A percentile compares a stretch with the other conserved stretches of the same genome.
Evolutionary conservation across 306 rosid genomes (phyloP).

Genomic region (Medicago arabica): DNA sequence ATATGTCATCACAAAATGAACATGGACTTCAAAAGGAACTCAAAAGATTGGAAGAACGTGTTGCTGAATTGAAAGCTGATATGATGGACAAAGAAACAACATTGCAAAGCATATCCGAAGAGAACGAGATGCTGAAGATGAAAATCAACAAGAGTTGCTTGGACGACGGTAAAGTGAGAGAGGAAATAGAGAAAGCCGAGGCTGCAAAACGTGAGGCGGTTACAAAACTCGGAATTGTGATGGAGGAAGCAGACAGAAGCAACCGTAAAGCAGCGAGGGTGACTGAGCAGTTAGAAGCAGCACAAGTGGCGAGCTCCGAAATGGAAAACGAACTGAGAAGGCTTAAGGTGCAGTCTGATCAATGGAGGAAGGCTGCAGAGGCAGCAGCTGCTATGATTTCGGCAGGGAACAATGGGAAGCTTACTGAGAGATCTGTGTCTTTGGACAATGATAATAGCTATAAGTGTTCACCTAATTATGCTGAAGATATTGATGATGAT

Average conservation of each 20-base stretch:
- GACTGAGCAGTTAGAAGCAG: conserved; percentile 79
- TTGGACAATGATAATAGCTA: conserved; percentile 76
- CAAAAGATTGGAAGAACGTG: conserved; percentile 58
- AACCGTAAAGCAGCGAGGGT: conserved; percentile 70
- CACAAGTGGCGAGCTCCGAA: conserved; percentile 71
- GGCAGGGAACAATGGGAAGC: conserved; percentile 74
- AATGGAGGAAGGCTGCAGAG: conserved; percentile 99
- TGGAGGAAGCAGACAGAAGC: conserved; percentile 82
- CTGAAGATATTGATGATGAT: conserved; percentile 77
- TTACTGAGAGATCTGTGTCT: conserved; percentile 76
- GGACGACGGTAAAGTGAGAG: conserved; percentile 50
- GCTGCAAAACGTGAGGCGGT: conserved; percentile 66
- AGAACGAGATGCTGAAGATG: conserved; percentile 70
- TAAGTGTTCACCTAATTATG: conserved; percentile 66
- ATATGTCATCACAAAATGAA: conserved; percentile 55
- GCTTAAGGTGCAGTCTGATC: conserved; percentile 90
- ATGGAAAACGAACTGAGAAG: conserved; percentile 84
- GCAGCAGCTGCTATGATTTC: conserved; percentile 97
- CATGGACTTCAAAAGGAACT: conserved; percentile 56
- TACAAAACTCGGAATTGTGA: conserved; percentile 66
- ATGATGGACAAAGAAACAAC: conserved; percentile 89
- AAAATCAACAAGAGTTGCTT: conserved; percentile 57
- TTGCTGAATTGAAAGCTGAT: conserved; percentile 62
- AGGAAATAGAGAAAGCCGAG: conserved; percentile 66
- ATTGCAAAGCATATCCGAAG: conserved; percentile 75